Conservation (phyloP, 352 stramenopile genomes). For the Phytophthora sansomeana region DNA sequence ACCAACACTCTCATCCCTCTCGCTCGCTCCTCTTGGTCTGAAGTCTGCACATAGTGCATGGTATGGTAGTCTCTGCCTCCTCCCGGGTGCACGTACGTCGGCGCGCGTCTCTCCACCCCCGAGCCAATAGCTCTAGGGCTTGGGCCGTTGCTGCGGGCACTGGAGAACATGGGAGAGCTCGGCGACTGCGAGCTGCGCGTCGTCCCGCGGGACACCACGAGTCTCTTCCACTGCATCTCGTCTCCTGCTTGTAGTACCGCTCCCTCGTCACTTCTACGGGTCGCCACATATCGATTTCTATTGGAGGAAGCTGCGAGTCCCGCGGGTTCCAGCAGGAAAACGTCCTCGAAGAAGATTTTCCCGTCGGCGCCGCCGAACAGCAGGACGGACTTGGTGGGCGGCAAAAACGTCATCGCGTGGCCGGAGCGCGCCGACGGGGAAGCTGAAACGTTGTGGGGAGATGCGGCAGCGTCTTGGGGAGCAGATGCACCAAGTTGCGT, state of each 20-base stretch:
- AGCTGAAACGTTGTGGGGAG: background rate
- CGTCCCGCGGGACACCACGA: constrained; percentile 49
- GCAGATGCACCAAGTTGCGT: constrained; percentile 27
- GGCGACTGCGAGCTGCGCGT: constrained; percentile 22
- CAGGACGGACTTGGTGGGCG: constrained; percentile 54
- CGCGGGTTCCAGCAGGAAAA: constrained; percentile 60
- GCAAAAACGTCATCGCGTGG: constrained; percentile 69
- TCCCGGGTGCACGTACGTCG: constrained; percentile 29
- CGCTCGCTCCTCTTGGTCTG: constrained; percentile 39
- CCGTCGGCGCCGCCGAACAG: constrained; percentile 73
- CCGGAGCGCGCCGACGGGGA: constrained; percentile 53
- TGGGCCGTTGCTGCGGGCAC: constrained; percentile 7
- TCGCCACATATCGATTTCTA: background rate
- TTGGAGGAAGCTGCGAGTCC: constrained; percentile 21
- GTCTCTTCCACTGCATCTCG: constrained; percentile 58
- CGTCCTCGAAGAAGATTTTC: constrained; percentile 66
- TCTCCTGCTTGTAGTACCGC: background rate
- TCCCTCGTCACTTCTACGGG: constrained; percentile 2
- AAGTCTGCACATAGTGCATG: constrained; percentile 74
- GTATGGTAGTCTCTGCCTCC: constrained; percentile 65
- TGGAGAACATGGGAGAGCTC: constrained; percentile 26
- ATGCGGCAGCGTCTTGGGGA: background rate
- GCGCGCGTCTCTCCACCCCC: constrained; percentile 11
- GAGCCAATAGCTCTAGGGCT: constrained; percentile 17
- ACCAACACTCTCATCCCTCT: constrained; percentile 67